These are phyloP conservation scores for Thoreauomyces humboldtii DNA, from an alignment of 192 early-diverging fungal genomes.

Conservation along the genomic window DNA sequence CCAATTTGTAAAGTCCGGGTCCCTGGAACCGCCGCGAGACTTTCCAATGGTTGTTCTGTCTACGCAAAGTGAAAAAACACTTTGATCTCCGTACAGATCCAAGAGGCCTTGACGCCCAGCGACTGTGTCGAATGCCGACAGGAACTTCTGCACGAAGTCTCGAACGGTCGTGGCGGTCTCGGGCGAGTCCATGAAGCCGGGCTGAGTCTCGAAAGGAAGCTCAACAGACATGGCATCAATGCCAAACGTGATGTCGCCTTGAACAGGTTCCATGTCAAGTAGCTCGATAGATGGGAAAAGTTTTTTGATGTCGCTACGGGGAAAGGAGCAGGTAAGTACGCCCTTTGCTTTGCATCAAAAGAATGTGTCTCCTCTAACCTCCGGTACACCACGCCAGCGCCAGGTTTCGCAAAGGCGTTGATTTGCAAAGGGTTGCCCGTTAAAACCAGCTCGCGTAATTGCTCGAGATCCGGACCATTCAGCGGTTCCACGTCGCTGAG, in stretches of 20 bases:
- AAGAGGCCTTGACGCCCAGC: constrained; percentile 1
- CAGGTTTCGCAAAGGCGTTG: constrained; percentile 33
- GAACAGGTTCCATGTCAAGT: constrained; percentile 38
- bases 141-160: constrained; percentile 39
- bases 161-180: constrained; percentile 25
- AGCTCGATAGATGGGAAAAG: constrained; percentile 41
- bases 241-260: constrained; percentile 36
- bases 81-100: constrained; percentile 32
- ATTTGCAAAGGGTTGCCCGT: constrained; percentile 37
- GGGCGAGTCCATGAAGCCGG: constrained; percentile 37
- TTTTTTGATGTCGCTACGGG: constrained; percentile 34
- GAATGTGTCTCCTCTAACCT: constrained; percentile 1
- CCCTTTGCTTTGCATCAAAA: background rate
- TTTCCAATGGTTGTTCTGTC: constrained; percentile 7
- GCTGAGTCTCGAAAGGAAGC: constrained; percentile 26
- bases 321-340: background rate
- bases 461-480: constrained; percentile 28
- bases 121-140: background rate
- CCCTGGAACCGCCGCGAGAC: background rate
- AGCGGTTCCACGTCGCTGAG: constrained; percentile 34
- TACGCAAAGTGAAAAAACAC: constrained; percentile 38
- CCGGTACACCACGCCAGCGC: constrained; percentile 24
- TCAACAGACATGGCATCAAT: constrained; percentile 20
- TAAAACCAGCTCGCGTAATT: constrained; percentile 37
- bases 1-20: constrained; percentile 32